A percentile compares a stretch with the other conserved stretches of the same genome.
Evolutionary conservation across 306 rosid genomes (phyloP).

Genomic region (Trifolium pratense): DNA sequence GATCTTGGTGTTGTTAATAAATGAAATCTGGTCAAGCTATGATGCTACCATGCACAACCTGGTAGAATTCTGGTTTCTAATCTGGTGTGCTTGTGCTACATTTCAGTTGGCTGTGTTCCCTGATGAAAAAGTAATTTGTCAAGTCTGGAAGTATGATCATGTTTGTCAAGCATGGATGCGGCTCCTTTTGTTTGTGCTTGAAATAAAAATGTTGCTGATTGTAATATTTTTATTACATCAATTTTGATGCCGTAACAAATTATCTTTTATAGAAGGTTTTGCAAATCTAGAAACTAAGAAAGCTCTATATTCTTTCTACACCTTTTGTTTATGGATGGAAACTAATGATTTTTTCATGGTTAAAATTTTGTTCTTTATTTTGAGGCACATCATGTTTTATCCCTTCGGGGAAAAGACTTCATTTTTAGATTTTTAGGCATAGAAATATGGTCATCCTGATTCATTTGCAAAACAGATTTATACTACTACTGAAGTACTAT

Average conservation of each 20-base stretch:
- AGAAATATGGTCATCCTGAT: too few species aligned
- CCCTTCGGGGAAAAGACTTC: too few species aligned
- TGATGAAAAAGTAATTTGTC: not conserved
- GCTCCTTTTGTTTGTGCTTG: not conserved
- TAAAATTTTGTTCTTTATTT: not conserved
- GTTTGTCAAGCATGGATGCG: constrained; percentile 4
- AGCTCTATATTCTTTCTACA: not conserved
- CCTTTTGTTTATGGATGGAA: not conserved
- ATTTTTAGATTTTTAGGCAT: too few species aligned
- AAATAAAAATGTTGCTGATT: constrained; percentile 19
- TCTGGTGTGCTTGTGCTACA: constrained; percentile 7
- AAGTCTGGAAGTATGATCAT: not conserved
- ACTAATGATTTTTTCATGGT: not conserved
- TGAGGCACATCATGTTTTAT: too few species aligned
- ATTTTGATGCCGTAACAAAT: too few species aligned
- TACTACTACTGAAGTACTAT: too few species aligned
- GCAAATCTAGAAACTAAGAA: not conserved
- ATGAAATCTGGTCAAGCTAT: constrained; percentile 32
- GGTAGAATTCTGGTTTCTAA: constrained; percentile 17
- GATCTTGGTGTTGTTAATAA: constrained; percentile 34
- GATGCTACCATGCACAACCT: constrained; percentile 25
- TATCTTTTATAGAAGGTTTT: not conserved
- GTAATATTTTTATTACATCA: too few species aligned
- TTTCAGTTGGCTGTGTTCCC: constrained; percentile 20
- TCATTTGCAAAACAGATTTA: too few species aligned